These are phyloP conservation scores for Tetracentron sinense DNA, from an alignment of 164 flowering plant species.

Conservation along the genomic window DNA sequence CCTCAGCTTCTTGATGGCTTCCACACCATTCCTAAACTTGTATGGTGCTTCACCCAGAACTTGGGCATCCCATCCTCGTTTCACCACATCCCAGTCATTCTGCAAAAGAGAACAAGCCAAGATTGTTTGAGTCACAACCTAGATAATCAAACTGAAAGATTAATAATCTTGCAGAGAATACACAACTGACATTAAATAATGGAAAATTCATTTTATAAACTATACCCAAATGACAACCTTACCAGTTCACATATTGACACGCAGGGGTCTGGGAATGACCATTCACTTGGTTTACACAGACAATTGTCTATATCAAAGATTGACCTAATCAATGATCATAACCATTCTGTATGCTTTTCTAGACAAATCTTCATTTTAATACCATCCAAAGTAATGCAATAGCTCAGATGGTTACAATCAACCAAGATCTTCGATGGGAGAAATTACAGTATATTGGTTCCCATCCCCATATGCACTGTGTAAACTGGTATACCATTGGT, in stretches of 20 bases:
- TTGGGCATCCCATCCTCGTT: constrained; percentile 98
- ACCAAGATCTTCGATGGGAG: neutral
- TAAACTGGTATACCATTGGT: neutral
- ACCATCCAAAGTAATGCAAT: too few relatives aligned
- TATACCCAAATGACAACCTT: too few relatives aligned
- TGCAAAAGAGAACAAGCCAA: constrained; percentile 19
- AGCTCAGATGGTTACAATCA: too few relatives aligned
- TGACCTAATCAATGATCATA: neutral
- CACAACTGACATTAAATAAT: neutral
- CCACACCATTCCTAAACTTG: constrained; percentile 73
- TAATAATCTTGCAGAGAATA: neutral
- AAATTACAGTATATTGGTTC: too few relatives aligned
- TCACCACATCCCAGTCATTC: constrained; percentile 95
- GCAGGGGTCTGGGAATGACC: neutral
- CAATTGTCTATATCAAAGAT: too few relatives aligned
- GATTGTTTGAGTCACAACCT: neutral
- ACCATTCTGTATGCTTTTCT: neutral
- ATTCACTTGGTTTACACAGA: too few relatives aligned
- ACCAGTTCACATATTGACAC: neutral
- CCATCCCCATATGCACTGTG: neutral
- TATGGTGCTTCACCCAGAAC: constrained; percentile 98
- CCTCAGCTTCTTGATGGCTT: constrained; percentile 82
- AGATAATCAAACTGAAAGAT: neutral
- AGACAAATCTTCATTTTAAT: too few relatives aligned
- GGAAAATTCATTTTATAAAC: neutral